Evolutionary conservation across 2,329 filamentous ascomycete genomes (phyloP), one percentile per base, ranked within the genome.

Genomic region (Teratosphaeria destructans): DNA sequence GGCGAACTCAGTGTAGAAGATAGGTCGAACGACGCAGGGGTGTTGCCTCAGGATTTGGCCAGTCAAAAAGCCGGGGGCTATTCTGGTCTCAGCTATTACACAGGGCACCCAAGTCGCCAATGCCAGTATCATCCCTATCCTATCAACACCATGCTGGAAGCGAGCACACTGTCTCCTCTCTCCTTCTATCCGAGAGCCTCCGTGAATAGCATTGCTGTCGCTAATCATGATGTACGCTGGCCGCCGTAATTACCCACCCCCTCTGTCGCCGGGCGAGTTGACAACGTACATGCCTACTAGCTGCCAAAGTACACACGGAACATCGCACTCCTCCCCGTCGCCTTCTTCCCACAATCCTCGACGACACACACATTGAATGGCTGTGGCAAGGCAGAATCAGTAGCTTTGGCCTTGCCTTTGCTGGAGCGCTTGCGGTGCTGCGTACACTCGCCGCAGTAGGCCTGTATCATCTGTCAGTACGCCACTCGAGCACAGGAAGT

Each of bases 401-500:
- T 56, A 3, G 64, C 70, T 53, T 74, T 75, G 56, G 75, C 78
- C 58, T 72, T 74, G 47, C 71, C 68, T 60, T 72, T 77, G 14
- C 32, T 37, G 12, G 23, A 23, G 55, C 55, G 23, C 61, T 67
- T 65, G 12, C 62, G 75, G 39, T 75, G 74, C 7, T 71, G 66
- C 29, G 78, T 76, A 66, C 80, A 82, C 59, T 75, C 73, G 56
- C 80, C 80, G 65, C 80, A 82, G 62, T 82, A 82, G 2, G 79
- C 78, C 79, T 82, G 57, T 16, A 23, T 43, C 19, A 16, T 27
- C 26, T 16, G n/a, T 47, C 32, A 57, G 39, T 32, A 16, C n/a
- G 26, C 16, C 37, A 35, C 34, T 57, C 39, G 14, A 39, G 12
- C 35, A 16, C 3, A 29, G 11, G 19, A 11, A 19, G 2, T 8